Base-by-base conservation (phyloP, 306 rosid species). In the Senna tora region DNA sequence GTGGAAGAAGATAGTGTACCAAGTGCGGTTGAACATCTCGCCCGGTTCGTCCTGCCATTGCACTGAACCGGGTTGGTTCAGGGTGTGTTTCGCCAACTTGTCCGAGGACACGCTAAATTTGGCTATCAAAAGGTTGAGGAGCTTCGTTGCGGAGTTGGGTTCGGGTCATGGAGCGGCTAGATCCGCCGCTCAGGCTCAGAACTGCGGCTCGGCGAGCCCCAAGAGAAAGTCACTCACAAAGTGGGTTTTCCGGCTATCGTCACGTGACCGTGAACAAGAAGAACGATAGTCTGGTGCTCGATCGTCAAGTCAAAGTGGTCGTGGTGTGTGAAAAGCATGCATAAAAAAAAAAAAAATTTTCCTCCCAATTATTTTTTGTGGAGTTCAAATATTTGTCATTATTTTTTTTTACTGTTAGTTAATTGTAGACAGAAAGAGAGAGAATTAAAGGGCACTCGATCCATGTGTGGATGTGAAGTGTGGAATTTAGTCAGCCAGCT, bases 211-310 rank as follows among this genome's bases (percentile, higher is more conserved):
- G 53, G 67, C 56, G 50, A 75, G 71, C 53, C 64, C 84, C 0
- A 83, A 80, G 57, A 76, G 82, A 67, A 85, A 60, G 66, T 88
- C 90, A 16, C 86, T 85, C 84, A 59, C 86, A 17, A 75, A 91
- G 84, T 91, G 97, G 95, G 95, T 91, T 88, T 91, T 85, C 78
- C 95, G 95, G 87, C 90, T 91, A 78, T 88, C 90, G 19, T 84
- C 88, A 66, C 84, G 83, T 58, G 81, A 73, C 70, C 83, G 79
- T 59, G 85, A 89, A 49, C 88, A 78, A 45, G 89, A 84, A 64
- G 86, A 90, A 45, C 86, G 89, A 34, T 88, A 86, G 83, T 50
- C 81, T 81, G 78, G 80, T 73, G 39, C n/a, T n/a, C n/a, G n/a
- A n/a, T n/a, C n/a, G 39, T 36, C 39, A 36, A 36, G 6, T 36